Evolutionary conservation across 495 filamentous ascomycete genomes (phyloP).

Genomic region (Penicillium daleae): DNA sequence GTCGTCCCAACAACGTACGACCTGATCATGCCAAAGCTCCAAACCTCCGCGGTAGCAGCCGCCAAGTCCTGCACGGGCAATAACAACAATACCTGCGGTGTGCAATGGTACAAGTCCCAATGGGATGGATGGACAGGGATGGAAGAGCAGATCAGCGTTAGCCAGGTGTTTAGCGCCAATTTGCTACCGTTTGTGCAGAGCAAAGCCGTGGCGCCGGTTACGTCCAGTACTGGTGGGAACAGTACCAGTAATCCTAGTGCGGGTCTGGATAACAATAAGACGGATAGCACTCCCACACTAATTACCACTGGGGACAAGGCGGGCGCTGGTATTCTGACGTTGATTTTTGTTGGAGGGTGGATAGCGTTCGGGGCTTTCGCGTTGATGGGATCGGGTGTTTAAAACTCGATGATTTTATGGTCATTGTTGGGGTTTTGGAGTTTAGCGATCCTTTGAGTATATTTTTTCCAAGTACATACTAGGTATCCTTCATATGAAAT

Average conservation of each 20-base stretch:
- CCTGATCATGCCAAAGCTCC: slow-evolving; percentile 66
- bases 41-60: slow-evolving; percentile 67
- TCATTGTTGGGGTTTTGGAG: background rate
- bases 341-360: slow-evolving; percentile 52
- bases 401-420: background rate
- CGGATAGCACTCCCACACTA: background rate
- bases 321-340: slow-evolving; percentile 41
- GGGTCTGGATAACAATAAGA: slow-evolving; percentile 2
- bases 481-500: too few relatives aligned
- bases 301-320: slow-evolving; percentile 23
- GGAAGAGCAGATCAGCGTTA: slow-evolving; percentile 54
- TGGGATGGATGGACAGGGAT: slow-evolving; percentile 70
- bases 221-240: slow-evolving; percentile 22
- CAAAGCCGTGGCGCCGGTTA: slow-evolving; percentile 17
- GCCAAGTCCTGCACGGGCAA: slow-evolving; percentile 67
- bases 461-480: background rate
- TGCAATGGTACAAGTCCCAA: slow-evolving; percentile 64
- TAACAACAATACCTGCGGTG: slow-evolving; percentile 69
- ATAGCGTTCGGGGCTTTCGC: slow-evolving; percentile 41
- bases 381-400: background rate
- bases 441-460: background rate
- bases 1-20: slow-evolving; percentile 63
- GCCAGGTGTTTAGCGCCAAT: slow-evolving; percentile 55
- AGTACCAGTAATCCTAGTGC: slow-evolving; percentile 28
- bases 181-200: slow-evolving; percentile 30